phyloP scores from a whole-genome alignment of 768 basidiomycete species.

The Lactarius indigo region DNA sequence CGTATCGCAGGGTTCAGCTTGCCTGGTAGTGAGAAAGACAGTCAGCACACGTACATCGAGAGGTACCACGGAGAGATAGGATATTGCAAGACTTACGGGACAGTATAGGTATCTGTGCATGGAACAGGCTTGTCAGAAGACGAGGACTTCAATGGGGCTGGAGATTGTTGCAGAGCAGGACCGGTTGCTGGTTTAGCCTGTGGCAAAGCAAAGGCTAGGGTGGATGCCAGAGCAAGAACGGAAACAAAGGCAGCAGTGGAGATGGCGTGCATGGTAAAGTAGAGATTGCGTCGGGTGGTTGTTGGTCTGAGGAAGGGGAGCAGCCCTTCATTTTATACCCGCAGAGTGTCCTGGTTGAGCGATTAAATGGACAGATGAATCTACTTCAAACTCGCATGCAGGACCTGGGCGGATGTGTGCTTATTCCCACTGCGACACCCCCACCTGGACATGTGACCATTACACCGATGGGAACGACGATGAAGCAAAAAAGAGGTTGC shows the following conservation, averaged over 20 bases:
- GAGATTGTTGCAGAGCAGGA: neutral
- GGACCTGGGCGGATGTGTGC: neutral
- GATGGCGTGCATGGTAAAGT: constrained; percentile 2
- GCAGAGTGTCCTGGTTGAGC: too few relatives aligned
- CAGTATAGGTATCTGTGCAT: neutral
- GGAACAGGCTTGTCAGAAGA: neutral
- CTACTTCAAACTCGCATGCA: neutral
- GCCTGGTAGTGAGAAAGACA: neutral
- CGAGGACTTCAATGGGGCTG: neutral
- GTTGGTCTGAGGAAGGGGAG: neutral
- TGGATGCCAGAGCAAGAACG: neutral
- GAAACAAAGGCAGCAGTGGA: neutral
- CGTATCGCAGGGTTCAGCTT: neutral
- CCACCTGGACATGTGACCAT: neutral
- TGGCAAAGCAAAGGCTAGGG: neutral
- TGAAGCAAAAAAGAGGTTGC: neutral
- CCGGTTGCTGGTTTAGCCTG: too few relatives aligned
- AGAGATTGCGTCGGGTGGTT: neutral
- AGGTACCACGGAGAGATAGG: neutral
- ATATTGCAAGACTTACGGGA: neutral
- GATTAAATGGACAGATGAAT: too few relatives aligned
- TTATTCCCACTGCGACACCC: neutral
- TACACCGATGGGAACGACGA: neutral
- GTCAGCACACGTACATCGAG: neutral
- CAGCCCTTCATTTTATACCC: neutral